These are phyloP conservation scores for Colletotrichum euphorbiae DNA, from an alignment of 2,329 filamentous ascomycete species.

Conservation along the genomic window DNA sequence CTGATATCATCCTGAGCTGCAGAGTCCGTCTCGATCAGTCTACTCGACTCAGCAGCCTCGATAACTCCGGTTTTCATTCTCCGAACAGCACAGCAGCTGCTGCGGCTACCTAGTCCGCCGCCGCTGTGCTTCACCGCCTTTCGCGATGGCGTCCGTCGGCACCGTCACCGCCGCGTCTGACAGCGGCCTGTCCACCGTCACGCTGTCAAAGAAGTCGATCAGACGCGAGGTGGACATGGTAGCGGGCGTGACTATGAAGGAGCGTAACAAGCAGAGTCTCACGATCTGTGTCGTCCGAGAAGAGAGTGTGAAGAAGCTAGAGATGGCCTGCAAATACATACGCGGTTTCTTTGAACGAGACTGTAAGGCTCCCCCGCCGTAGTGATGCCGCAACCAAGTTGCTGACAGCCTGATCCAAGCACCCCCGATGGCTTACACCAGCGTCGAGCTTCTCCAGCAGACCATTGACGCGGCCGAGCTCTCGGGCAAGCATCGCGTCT, in stretches of 20 bases:
- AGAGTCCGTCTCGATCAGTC: not conserved
- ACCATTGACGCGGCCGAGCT: conserved; percentile 18
- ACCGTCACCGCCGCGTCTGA: not conserved
- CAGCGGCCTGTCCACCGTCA: conserved; percentile 3
- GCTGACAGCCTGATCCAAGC: not conserved
- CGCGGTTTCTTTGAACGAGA: conserved; percentile 11
- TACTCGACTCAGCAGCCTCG: not conserved
- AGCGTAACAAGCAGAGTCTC: conserved; percentile 8
- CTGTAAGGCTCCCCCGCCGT: not conserved
- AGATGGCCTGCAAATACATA: not conserved
- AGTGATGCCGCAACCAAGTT: not conserved
- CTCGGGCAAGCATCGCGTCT: conserved; percentile 11
- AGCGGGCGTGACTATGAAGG: not conserved
- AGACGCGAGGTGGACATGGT: not conserved
- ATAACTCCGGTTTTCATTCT: not conserved
- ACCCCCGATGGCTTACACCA: conserved; percentile 2
- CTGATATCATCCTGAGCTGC: not conserved
- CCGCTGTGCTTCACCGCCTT: conserved; percentile 3
- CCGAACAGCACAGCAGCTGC: not conserved
- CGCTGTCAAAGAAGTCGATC: conserved; percentile 9
- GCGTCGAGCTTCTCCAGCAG: conserved; percentile 17
- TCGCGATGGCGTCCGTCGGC: conserved; percentile 1
- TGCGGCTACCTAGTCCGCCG: rapidly evolving
- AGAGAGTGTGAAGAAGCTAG: not conserved
- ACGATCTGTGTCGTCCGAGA: not conserved